Base-by-base conservation (phyloP, 1,139 yeast species). In the Yamadazyma atmosphaerica region DNA sequence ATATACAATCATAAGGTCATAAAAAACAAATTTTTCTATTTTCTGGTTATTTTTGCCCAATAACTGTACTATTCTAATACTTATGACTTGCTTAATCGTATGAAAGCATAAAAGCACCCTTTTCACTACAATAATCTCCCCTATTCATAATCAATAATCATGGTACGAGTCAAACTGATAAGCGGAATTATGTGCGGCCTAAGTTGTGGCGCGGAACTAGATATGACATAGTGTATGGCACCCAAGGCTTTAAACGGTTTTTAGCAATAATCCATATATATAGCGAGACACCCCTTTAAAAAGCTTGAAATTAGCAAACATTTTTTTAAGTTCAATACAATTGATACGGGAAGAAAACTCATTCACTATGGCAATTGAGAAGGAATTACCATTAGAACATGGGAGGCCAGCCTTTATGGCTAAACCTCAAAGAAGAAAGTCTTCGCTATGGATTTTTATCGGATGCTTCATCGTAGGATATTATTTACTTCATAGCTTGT, bases 361-460 rank as follows among this genome's bases (percentile, higher is more conserved):
- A 19, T 6, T 19, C 8, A 9, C 9, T 6, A 19, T 6, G 22
- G 22, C 9, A 9, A 6, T 19, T 19, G 22, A 19, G 9, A 19
- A 23, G 11, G 26, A 23, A 23, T 23, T 23, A 12, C 26, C 26
- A 5, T 11, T 23, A n/a, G 12, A n/a, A 4, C 7, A 23, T 8
- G 26, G 26, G n/a, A 12, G 4, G 26, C 11, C 26, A 23, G 12
- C 26, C 4, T 23, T 23, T n/a, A 23, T 23, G 5, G 23, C 10
- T 7, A 23, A 23, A 11, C 26, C 26, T 3, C 30, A 17, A 5
- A 21, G 16, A 15, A 28, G 23, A 27, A 29, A 18, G 15, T 17
- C 13, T 8, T 30, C 10, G 15, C 25, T 25, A 14, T 35, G 35
- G 38, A 4, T 32, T 11, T 13, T 32, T 21, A 13, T 16, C 8